phyloP scores from a whole-genome alignment of 2,329 filamentous ascomycete species.

The Paecilomyces fulvus region DNA sequence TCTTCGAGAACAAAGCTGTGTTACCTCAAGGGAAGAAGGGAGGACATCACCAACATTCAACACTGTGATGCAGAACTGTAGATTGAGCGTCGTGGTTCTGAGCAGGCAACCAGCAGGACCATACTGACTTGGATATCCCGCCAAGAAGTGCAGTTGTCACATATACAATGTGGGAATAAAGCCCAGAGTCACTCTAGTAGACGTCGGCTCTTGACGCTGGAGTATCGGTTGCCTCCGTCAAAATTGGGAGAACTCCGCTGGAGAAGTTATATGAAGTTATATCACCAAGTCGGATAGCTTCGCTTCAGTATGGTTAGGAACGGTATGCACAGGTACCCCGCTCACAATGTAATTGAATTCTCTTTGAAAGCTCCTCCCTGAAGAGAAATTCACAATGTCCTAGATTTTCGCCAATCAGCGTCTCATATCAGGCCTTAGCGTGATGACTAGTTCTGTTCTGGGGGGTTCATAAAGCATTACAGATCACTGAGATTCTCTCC shows the following conservation, averaged over 20 bases:
- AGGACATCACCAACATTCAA: neutral
- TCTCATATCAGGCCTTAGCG: neutral
- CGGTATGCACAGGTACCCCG: neutral
- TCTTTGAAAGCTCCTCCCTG: neutral
- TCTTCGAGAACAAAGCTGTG: too few species aligned
- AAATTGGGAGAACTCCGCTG: neutral
- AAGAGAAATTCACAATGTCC: neutral
- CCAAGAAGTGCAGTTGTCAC: neutral
- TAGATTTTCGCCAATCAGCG: neutral
- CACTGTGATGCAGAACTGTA: neutral
- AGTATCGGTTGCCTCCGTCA: neutral
- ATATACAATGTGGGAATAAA: neutral
- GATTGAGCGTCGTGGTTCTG: neutral
- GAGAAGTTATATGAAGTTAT: neutral
- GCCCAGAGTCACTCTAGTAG: neutral
- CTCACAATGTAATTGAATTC: neutral
- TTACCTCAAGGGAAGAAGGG: too few species aligned
- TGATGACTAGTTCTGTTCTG: neutral
- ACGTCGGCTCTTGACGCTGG: neutral
- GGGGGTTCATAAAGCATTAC: neutral
- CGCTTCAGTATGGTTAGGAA: neutral
- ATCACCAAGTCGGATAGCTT: neutral
- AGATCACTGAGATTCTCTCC: neutral
- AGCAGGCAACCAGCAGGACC: neutral
- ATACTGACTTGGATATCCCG: neutral